Evolutionary conservation across 345 rosid genomes (phyloP).

Genomic region (Sonneratia caseolaris): DNA sequence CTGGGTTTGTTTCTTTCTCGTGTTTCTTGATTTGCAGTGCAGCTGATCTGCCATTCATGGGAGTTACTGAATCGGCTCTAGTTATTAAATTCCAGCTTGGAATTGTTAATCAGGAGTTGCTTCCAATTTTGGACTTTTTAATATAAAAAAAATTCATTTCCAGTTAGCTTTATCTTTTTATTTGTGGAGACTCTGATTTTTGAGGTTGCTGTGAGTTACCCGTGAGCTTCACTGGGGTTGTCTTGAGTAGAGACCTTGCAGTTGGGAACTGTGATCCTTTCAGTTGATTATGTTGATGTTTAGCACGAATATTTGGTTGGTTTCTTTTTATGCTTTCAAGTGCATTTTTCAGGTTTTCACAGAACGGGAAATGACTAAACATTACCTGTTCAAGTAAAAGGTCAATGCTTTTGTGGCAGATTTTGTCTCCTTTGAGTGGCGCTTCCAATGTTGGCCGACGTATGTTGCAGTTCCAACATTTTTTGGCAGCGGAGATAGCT

Average conservation of each 20-base stretch:
- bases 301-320: background rate
- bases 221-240: background rate
- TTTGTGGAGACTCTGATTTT: background rate
- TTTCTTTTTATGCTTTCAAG: background rate
- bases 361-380: background rate
- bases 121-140: background rate
- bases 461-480: background rate
- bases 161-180: background rate
- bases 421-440: background rate
- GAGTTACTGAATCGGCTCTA: background rate
- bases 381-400: background rate
- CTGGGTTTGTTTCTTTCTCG: background rate
- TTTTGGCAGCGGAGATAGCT: background rate
- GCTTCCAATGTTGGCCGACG: background rate
- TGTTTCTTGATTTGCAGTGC: background rate
- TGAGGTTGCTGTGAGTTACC: background rate
- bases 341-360: background rate
- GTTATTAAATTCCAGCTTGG: background rate
- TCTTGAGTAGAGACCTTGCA: background rate
- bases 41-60: conserved; percentile 1
- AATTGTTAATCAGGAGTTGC: background rate
- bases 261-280: background rate
- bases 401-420: background rate
- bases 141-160: background rate
- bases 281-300: background rate